phyloP scores from a whole-genome alignment of 805 yeast genomes.

The Candida chauliodis region DNA sequence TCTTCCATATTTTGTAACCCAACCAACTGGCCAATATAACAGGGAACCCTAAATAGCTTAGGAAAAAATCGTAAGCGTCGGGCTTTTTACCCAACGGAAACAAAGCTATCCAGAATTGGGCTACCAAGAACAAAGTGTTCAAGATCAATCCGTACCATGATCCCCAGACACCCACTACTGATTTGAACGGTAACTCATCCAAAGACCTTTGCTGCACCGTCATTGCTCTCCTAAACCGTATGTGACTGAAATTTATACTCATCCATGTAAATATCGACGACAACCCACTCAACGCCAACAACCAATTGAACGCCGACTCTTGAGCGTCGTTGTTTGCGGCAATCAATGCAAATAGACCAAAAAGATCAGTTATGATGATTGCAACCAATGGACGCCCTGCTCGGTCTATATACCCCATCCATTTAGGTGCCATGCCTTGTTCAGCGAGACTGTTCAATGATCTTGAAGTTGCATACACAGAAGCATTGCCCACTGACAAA shows the following conservation, averaged over 20 bases:
- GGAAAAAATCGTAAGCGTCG: slow-evolving; percentile 29
- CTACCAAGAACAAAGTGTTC: slow-evolving; percentile 48
- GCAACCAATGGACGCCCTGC: slow-evolving; percentile 66
- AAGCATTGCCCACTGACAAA: slow-evolving; percentile 68
- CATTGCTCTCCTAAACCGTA: slow-evolving; percentile 59
- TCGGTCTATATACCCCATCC: slow-evolving; percentile 59
- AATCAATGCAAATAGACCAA: slow-evolving; percentile 64
- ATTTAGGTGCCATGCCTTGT: slow-evolving; percentile 59
- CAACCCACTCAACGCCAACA: slow-evolving; percentile 60
- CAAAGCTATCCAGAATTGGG: slow-evolving; percentile 65
- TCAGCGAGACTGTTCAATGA: slow-evolving; percentile 60
- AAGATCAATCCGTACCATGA: slow-evolving; percentile 49
- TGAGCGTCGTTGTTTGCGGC: slow-evolving; percentile 50
- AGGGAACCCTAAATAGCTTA: slow-evolving; percentile 32
- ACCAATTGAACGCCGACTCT: slow-evolving; percentile 60
- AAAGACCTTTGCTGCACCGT: slow-evolving; percentile 49
- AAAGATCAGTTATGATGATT: slow-evolving; percentile 43
- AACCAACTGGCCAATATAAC: slow-evolving; percentile 27
- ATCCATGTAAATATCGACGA: slow-evolving; percentile 64
- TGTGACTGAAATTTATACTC: slow-evolving; percentile 55
- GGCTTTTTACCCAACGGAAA: slow-evolving; percentile 50
- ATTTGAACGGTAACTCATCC: slow-evolving; percentile 50
- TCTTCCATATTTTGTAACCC: slow-evolving; percentile 25
- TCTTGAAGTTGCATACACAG: slow-evolving; percentile 70
- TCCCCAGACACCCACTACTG: slow-evolving; percentile 52